Conservation (phyloP, 805 yeast species). For the Candida tammaniensis region DNA sequence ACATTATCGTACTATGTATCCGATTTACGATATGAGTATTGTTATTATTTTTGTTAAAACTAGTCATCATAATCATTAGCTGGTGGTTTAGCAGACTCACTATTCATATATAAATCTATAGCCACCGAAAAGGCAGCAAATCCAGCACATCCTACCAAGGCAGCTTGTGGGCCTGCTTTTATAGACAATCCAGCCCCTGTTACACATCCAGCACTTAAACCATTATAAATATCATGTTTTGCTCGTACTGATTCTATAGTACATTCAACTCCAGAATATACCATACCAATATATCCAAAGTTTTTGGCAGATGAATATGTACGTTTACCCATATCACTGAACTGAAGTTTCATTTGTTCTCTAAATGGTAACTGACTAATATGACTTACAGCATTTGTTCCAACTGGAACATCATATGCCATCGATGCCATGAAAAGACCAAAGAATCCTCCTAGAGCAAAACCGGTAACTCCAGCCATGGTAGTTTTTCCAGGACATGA, state of each 20-base stretch:
- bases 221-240: conserved; percentile 88
- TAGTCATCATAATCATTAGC: conserved; percentile 74
- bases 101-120: conserved; percentile 79
- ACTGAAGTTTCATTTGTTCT: conserved; percentile 90
- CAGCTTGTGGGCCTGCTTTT: conserved; percentile 92
- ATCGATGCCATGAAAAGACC: conserved; percentile 89
- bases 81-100: conserved; percentile 84
- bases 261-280: conserved; percentile 92
- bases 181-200: conserved; percentile 96
- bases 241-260: conserved; percentile 82
- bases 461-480: conserved; percentile 92
- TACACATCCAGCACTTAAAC: conserved; percentile 88
- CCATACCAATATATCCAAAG: conserved; percentile 89
- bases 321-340: conserved; percentile 87
- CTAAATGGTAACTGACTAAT: conserved; percentile 83
- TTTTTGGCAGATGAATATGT: conserved; percentile 89
- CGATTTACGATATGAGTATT: conserved; percentile 35
- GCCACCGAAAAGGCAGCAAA: conserved; percentile 95
- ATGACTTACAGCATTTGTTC: conserved; percentile 51
- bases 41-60: conserved; percentile 37
- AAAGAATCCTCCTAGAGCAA: conserved; percentile 91
- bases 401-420: conserved; percentile 80
- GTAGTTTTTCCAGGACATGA: conserved; percentile 94
- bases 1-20: conserved; percentile 17
- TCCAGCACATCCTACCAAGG: conserved; percentile 91